Evolutionary conservation across 73 alveolate species (phyloP), one percentile per base, ranked within the genome.

Genomic region (Tetrahymena thermophila): DNA sequence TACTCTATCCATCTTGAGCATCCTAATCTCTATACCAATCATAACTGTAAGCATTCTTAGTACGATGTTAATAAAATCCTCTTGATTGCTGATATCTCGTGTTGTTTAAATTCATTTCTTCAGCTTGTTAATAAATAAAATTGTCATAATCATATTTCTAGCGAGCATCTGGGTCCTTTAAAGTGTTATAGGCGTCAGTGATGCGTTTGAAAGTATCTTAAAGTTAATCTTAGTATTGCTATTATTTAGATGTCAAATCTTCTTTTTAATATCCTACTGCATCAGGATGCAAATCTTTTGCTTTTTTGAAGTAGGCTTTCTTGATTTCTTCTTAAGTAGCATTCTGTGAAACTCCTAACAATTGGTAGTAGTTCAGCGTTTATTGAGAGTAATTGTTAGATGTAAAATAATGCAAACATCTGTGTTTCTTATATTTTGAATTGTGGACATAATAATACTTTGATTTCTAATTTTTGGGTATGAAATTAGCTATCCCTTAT

Each of bases 221-320:
- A 71, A 71, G 35, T 21, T 71, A 71, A 13, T 71, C 40, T 71
- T 71, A 71, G 37, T 71, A 71, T 71, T 71, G 17, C 31, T n/a
- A 71, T 71, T 55, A n/a, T 55, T 94, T 37, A 43, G 83, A 94
- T 55, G 50, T 50, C 25, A 43, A 85, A 10, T 43, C 43, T 17
- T 85, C 93, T 35, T 34, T 21, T 19, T 44, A 28, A 38, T 44
- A 55, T 16, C 85, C 89, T 31, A 28, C 40, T 34, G 85, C 94
- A 94, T 94, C 96, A 4, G 96, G 96, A 55, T 94, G 96, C 94
- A 35, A 42, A 34, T 50, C 94, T 55, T 55, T 94, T 0, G 96
- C 96, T 94, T 34, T 94, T 94, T 43, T 55, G 35, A 56, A 94
- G 58, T 94, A 94, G 31, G 96, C 96, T 43, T 44, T 50, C 38